Conservation (phyloP, 768 basidiomycete species). For the Hericium rajendrae region DNA sequence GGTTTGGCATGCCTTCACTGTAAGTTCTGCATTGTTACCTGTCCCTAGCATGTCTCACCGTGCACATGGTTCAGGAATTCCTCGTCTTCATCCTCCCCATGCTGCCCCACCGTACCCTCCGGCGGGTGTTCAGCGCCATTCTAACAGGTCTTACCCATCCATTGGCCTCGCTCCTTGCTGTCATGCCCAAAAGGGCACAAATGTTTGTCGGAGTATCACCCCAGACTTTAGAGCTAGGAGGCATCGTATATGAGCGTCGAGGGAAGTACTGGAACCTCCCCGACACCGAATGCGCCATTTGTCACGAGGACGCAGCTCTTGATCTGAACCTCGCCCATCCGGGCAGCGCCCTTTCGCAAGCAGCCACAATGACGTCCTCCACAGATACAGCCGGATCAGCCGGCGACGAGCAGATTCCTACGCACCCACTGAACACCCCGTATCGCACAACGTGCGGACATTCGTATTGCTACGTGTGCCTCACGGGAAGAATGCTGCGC, state of each 20-base stretch:
- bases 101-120: conserved; percentile 57
- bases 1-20: conserved; percentile 99
- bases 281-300: conserved; percentile 80
- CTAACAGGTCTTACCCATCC: conserved; percentile 20
- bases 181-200: too few species aligned
- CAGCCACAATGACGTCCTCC: conserved; percentile 19
- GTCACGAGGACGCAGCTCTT: conserved; percentile 65
- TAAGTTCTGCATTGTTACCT: conserved; percentile 28
- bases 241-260: conserved; percentile 11
- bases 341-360: conserved; percentile 34
- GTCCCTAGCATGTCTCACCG: not conserved
- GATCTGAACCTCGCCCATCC: conserved; percentile 47
- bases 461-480: conserved; percentile 88
- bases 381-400: conserved; percentile 14
- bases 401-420: conserved; percentile 33
- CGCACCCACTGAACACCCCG: conserved; percentile 67
- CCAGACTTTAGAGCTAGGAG: too few species aligned
- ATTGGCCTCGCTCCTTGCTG: conserved; percentile 12
- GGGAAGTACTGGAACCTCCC: conserved; percentile 69
- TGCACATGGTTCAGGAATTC: conserved; percentile 61
- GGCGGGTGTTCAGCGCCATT: conserved; percentile 36
- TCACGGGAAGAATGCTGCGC: conserved; percentile 73
- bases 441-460: conserved; percentile 82
- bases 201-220: too few species aligned
- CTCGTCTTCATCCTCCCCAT: conserved; percentile 86